Evolutionary conservation across 495 filamentous ascomycete species (phyloP), one percentile per base, ranked within the genome.

Genomic region (Recurvomyces mirabilis): DNA sequence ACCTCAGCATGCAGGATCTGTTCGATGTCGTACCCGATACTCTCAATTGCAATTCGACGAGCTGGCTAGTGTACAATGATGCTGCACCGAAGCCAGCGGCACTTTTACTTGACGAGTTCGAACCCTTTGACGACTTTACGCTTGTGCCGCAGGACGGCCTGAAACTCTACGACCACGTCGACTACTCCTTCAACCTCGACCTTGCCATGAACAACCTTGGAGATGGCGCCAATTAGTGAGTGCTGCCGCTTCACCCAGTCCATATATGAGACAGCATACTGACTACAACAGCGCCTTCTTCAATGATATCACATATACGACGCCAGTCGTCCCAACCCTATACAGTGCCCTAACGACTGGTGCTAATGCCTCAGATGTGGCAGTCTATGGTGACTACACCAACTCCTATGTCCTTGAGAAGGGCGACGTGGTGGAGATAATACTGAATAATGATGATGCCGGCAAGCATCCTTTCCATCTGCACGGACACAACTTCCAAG

Each of bases 381-480:
- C 51, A 6, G 67, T 94, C 22, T 94, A 94, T 60, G 87, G 87
- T 19, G 65, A 67, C 18, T 79, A 77, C 63, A 82, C 81, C 5
- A 72, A 91, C 55, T 54, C 79, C 0, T 74, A 78, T 50, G 65
- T 93, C 7, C 69, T 93, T 0, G 65, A 76, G 0, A 73, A 80
- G 37, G 70, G 70, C 34, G 65, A 91, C 19, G 62, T 85, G 5
- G 70, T 93, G 35, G 79, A 94, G 38, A 78, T 94, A 30, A 64
- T 88, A 18, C 56, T 94, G 6, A 91, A 91, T 72, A 94, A 91
- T 57, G 55, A 69, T 11, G 83, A 87, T 51, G 55, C 71, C 0
- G 81, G 81, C 33, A 74, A 70, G 14, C 86, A 94, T 58, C 87
- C 87, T 0, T 91, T 91, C 71, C 84, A 93, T 66, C 67, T 93